Evolutionary conservation across 495 filamentous ascomycete species (phyloP).

Genomic region (Aspergillus biplanus): DNA sequence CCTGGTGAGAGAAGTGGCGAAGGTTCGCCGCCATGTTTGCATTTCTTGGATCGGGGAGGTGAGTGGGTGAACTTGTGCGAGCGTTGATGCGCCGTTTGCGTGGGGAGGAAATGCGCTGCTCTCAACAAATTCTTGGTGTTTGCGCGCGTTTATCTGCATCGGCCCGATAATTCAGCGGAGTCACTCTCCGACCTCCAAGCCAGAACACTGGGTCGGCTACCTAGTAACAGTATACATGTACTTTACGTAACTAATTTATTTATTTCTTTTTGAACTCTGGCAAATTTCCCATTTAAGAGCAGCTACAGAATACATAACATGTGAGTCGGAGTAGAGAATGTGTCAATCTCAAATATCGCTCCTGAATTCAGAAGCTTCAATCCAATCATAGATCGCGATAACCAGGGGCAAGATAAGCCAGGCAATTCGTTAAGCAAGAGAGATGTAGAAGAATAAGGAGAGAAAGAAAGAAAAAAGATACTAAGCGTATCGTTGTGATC

Average conservation of each 20-base stretch:
- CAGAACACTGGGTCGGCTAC: neutral
- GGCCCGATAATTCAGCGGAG: constrained; percentile 23
- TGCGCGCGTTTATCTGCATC: neutral
- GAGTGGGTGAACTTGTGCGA: neutral
- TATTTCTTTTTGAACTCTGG: no score
- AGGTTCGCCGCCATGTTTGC: constrained; percentile 49
- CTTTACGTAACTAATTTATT: no score
- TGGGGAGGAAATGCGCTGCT: neutral
- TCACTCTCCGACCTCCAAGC: neutral
- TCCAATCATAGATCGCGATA: neutral
- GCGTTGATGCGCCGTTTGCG: neutral
- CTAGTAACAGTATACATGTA: neutral
- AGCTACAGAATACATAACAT: neutral
- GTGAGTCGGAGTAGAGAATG: neutral
- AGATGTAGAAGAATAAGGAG: neutral
- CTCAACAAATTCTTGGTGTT: neutral
- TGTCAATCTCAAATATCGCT: neutral
- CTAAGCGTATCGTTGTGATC: constrained; percentile 13
- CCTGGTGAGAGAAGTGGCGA: constrained; percentile 45
- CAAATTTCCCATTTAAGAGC: neutral
- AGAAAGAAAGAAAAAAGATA: constrained; percentile 10
- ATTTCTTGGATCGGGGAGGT: constrained; percentile 32
- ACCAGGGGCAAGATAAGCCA: neutral
- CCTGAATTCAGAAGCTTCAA: neutral
- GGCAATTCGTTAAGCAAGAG: no score